Conservation (phyloP, 176 grass and related monocot genomes). For the Zoysia japonica region DNA sequence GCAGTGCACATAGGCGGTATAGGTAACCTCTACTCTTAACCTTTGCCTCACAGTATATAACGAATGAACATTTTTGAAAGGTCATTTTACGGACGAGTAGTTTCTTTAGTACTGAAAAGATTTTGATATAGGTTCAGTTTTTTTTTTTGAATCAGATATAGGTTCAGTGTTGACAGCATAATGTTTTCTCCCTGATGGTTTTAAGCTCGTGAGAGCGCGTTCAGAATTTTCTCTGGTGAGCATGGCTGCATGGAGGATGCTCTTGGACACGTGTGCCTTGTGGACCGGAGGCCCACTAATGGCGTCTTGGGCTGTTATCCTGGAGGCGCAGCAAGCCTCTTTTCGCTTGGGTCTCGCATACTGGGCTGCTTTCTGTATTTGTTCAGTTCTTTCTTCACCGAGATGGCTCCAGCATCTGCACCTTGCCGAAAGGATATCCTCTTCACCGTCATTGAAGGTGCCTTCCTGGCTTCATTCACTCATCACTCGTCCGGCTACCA, state of each 20-base stretch:
- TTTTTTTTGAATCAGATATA: background rate
- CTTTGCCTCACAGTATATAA: constrained; percentile 28
- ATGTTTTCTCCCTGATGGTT: background rate
- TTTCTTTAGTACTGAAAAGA: background rate
- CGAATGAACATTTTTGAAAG: constrained; percentile 32
- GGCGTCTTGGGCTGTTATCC: background rate
- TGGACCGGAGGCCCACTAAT: no score
- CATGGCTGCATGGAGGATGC: no score
- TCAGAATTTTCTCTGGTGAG: no score
- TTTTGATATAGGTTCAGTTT: background rate
- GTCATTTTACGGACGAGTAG: background rate
- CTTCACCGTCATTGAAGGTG: constrained; percentile 9
- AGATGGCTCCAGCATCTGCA: constrained; percentile 23
- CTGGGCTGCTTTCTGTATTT: background rate
- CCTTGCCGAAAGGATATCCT: constrained; percentile 29
- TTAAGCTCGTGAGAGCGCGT: background rate
- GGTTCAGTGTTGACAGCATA: background rate
- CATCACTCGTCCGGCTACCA: background rate
- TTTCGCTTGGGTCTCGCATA: background rate
- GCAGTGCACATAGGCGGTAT: constrained; percentile 55
- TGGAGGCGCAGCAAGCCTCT: background rate
- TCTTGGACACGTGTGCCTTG: no score
- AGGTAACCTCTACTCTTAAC: constrained; percentile 36
- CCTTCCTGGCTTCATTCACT: background rate
- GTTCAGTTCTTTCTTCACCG: background rate